Percentiles rank a stretch among this genome's conserved stretches.
These are phyloP conservation scores for Rosa rugosa DNA, from an alignment of 306 rosid species.

Conservation along the genomic window DNA sequence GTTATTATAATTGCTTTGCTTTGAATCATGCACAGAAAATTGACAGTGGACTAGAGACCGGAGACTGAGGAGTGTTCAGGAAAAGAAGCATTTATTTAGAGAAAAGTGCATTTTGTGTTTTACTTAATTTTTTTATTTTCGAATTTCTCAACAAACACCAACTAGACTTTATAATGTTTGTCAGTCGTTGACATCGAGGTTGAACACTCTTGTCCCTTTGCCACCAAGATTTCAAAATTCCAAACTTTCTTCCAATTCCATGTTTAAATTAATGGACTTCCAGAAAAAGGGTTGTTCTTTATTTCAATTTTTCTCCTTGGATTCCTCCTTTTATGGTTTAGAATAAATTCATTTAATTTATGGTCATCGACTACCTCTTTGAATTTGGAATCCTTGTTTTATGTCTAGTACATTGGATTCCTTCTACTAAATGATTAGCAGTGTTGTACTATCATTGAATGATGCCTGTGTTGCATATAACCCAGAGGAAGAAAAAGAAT, in stretches of 20 bases:
- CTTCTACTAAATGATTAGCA: neutral
- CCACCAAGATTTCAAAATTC: constrained; percentile 12
- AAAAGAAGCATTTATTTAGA: constrained; percentile 8
- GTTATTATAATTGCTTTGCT: neutral
- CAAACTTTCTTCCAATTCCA: neutral
- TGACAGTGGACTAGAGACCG: neutral
- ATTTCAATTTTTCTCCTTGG: neutral
- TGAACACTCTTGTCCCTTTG: neutral
- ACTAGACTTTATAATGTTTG: neutral
- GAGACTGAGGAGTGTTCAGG: neutral
- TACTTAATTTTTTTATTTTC: neutral
- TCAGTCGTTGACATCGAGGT: constrained; percentile 27
- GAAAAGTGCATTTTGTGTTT: neutral
- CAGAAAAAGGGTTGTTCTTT: neutral
- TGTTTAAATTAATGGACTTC: constrained; percentile 9
- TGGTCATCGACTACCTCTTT: neutral
- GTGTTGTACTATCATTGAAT: constrained; percentile 2
- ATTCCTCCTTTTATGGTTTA: neutral
- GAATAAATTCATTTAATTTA: neutral
- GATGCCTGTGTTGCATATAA: neutral
- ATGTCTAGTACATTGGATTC: constrained; percentile 5
- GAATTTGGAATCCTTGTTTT: constrained; percentile 3
- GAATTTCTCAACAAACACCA: neutral
- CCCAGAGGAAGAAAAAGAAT: neutral
- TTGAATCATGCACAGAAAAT: constrained; percentile 7